A percentile compares a stretch with the other conserved stretches of the same genome.
phyloP scores from a whole-genome alignment of 2,329 filamentous ascomycete species.

The Aspergillus pseudoviridinutans region DNA sequence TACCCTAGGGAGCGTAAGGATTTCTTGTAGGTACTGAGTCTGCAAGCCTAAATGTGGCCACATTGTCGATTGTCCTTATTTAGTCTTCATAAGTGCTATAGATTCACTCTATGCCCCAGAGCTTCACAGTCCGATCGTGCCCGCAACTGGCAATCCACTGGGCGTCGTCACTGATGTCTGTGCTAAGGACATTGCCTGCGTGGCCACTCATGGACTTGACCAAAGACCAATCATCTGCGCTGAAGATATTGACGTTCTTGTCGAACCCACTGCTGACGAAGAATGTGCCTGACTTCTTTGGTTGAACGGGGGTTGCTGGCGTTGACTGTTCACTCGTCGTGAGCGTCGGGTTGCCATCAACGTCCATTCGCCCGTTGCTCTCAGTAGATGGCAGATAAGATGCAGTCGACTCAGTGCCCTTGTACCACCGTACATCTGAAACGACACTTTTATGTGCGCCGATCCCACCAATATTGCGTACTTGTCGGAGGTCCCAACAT shows the following conservation, averaged over 20 bases:
- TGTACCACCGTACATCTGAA: slow-evolving; percentile 90
- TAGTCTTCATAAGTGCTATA: slow-evolving; percentile 37
- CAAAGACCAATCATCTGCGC: slow-evolving; percentile 90
- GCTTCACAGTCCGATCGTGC: slow-evolving; percentile 90
- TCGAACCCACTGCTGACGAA: slow-evolving; percentile 90
- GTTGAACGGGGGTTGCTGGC: slow-evolving; percentile 46
- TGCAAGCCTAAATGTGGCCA: not conserved
- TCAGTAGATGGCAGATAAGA: slow-evolving; percentile 57
- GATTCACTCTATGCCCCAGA: slow-evolving; percentile 83
- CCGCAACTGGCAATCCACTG: slow-evolving; percentile 93
- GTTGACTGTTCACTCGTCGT: slow-evolving; percentile 15
- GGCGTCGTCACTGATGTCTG: slow-evolving; percentile 80
- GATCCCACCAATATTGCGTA: slow-evolving; percentile 75
- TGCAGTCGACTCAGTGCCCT: slow-evolving; percentile 72
- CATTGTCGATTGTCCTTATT: not conserved
- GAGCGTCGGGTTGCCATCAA: slow-evolving; percentile 18
- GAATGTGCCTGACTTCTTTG: slow-evolving; percentile 87
- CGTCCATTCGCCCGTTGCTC: slow-evolving; percentile 55
- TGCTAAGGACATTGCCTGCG: slow-evolving; percentile 84
- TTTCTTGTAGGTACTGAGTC: not conserved
- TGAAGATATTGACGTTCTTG: slow-evolving; percentile 92
- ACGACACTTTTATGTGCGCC: slow-evolving; percentile 90
- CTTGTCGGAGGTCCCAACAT: slow-evolving; percentile 94
- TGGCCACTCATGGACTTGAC: slow-evolving; percentile 86
- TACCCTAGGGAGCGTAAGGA: too few relatives aligned